phyloP scores from a whole-genome alignment of 2,329 filamentous ascomycete genomes.

The Raffaelea arxii region DNA sequence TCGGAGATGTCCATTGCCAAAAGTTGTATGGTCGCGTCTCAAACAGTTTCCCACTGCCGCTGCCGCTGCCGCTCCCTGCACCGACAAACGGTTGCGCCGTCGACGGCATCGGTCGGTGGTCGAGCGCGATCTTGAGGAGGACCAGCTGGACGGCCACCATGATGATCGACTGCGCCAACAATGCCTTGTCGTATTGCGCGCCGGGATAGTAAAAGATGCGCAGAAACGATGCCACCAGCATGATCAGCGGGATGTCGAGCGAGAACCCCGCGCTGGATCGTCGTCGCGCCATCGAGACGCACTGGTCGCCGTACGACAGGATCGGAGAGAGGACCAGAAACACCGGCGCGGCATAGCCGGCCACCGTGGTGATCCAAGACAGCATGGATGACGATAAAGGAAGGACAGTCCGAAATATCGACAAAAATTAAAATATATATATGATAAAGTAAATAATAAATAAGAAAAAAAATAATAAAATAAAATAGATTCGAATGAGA shows the following conservation, averaged over 20 bases:
- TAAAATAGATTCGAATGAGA: not conserved
- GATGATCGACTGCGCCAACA: constrained; percentile 55
- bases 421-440: not conserved
- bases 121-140: constrained; percentile 58
- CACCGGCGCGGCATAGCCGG: constrained; percentile 49
- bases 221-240: constrained; percentile 58
- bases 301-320: constrained; percentile 57
- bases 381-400: constrained; percentile 14
- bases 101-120: constrained; percentile 51
- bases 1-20: constrained; percentile 70
- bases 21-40: constrained; percentile 60
- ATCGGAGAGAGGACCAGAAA: constrained; percentile 56
- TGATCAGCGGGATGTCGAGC: constrained; percentile 61
- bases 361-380: constrained; percentile 36
- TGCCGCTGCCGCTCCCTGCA: not conserved
- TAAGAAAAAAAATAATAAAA: not conserved
- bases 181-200: constrained; percentile 51
- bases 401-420: not conserved
- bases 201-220: constrained; percentile 64
- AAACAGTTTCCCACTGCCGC: constrained; percentile 17
- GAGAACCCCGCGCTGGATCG: constrained; percentile 47
- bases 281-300: constrained; percentile 51
- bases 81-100: constrained; percentile 50
- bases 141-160: constrained; percentile 56
- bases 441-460: constrained; percentile 1